phyloP scores from a whole-genome alignment of 202 grass and related monocot species.

The Setaria viridis region DNA sequence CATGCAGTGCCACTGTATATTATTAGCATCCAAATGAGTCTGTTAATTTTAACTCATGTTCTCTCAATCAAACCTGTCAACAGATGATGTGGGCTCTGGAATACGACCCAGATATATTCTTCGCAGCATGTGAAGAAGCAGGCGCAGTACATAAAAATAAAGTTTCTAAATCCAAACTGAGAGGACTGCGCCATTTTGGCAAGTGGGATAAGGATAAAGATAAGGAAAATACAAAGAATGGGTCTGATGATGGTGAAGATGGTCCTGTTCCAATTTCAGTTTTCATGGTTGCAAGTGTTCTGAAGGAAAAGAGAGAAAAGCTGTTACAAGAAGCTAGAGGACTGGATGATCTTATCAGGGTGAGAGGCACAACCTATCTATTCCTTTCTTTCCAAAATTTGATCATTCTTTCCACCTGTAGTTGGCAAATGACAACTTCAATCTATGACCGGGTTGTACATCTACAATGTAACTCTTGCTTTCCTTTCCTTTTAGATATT shows the following conservation, averaged over 20 bases:
- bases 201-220: slow-evolving; percentile 82
- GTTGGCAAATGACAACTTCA: background rate
- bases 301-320: slow-evolving; percentile 97
- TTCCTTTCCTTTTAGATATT: slow-evolving; percentile 73
- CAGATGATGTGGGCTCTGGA: slow-evolving; percentile 99
- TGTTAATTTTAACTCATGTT: slow-evolving; percentile 19
- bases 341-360: slow-evolving; percentile 95
- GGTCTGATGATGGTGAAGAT: slow-evolving; percentile 60
- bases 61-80: slow-evolving; percentile 45
- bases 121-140: slow-evolving; percentile 76
- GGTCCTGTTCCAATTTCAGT: slow-evolving; percentile 97
- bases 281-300: slow-evolving; percentile 98
- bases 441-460: background rate
- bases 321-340: slow-evolving; percentile 91
- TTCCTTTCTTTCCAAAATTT: slow-evolving; percentile 20
- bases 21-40: background rate
- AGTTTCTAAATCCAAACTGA: slow-evolving; percentile 79
- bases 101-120: slow-evolving; percentile 93
- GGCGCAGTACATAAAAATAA: slow-evolving; percentile 61
- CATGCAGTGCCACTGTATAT: slow-evolving; percentile 6
- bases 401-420: slow-evolving; percentile 3
- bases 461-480: slow-evolving; percentile 16
- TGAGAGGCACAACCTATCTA: slow-evolving; percentile 39
- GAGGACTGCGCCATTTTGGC: slow-evolving; percentile 82
- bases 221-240: slow-evolving; percentile 79